Evolutionary conservation across 2,329 filamentous ascomycete genomes (phyloP), one percentile per base, ranked within the genome.

Genomic region (Fonsecaea monophora): DNA sequence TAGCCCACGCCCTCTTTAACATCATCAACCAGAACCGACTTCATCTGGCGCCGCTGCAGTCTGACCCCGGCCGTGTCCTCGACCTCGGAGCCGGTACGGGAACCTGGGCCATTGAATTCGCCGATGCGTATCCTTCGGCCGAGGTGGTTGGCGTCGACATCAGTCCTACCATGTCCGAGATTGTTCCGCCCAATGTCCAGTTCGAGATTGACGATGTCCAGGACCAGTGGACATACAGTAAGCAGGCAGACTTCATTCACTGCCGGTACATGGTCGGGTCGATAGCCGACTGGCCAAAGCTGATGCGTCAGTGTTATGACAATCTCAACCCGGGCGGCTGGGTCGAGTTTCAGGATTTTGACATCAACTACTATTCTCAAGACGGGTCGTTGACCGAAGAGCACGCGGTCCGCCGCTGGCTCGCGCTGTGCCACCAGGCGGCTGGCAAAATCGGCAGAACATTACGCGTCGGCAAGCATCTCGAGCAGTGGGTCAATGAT

Each of bases 221-320:
- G 74, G 82, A 81, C 64, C 79, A 80, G 1, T 88, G 86, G 86
- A 73, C 86, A 18, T 82, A 86, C 67, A 71, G 74, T 2, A 81
- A 86, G 66, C 81, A 84, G 61, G 88, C 87, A 61, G 86, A 89
- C 73, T 87, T 86, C 65, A 82, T 89, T 48, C 86, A 89, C 72
- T 82, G 83, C n/a, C 81, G 87, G 3, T 82, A 85, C 64, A 84
- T 84, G 2, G 83, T 84, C 12, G 82, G 84, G 78, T 84, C 82
- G 1, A 83, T 88, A 65, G 83, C 81, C 58, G 80, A 88, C 72
- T 88, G 85, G 85, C 79, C 79, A 1, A 77, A 72, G 13, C 73
- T 88, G 0, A 81, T 87, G 65, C 34, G 53, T 1, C 66, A 62
- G 53, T 61, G 70, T 53, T 73, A 71, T 55, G 65, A 71, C 1